Conservation (phyloP, 352 stramenopile species). For the Pythium sp. region DNA sequence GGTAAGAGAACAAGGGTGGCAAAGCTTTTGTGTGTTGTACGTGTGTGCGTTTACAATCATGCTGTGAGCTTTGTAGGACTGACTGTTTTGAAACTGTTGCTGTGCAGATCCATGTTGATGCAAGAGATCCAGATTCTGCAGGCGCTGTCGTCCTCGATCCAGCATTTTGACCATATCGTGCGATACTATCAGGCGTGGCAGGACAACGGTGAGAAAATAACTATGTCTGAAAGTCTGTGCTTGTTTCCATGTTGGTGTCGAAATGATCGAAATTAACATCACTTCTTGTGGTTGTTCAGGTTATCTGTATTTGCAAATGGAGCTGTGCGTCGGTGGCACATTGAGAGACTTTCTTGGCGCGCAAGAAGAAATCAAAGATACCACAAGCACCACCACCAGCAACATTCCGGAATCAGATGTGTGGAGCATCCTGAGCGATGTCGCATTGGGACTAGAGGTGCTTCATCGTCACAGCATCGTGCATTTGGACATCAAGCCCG, state of each 20-base stretch:
- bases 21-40: background rate
- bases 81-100: background rate
- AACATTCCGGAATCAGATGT: constrained; percentile 50
- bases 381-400: background rate
- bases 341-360: constrained; percentile 68
- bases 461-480: constrained; percentile 90
- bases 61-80: background rate
- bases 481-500: constrained; percentile 96
- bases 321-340: constrained; percentile 89
- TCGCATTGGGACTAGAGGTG: constrained; percentile 77
- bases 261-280: background rate
- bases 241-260: too few relatives aligned
- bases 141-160: constrained; percentile 29
- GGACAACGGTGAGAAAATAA: constrained; percentile 65
- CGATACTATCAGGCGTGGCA: constrained; percentile 95
- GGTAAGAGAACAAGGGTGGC: constrained; percentile 27
- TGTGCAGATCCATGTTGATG: constrained; percentile 45
- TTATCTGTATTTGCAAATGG: constrained; percentile 93
- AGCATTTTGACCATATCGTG: constrained; percentile 85
- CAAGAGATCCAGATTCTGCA: constrained; percentile 67
- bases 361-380: constrained; percentile 19
- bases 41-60: constrained; percentile 5
- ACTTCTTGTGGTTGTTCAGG: constrained; percentile 26
- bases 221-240: background rate
- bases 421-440: constrained; percentile 76